These are phyloP conservation scores for Byssochlamys sp. DNA, from an alignment of 2,329 filamentous ascomycete genomes.

Conservation along the genomic window DNA sequence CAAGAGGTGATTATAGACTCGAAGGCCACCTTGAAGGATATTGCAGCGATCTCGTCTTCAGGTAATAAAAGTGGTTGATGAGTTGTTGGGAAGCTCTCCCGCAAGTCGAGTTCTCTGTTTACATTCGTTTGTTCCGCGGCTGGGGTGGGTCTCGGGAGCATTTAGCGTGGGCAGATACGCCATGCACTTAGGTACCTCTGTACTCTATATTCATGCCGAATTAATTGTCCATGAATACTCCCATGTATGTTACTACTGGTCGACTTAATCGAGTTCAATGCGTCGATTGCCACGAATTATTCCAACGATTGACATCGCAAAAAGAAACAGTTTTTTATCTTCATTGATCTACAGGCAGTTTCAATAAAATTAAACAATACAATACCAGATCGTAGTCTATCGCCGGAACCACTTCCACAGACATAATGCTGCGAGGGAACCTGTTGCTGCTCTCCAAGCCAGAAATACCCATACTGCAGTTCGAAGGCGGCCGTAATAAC, in stretches of 20 bases:
- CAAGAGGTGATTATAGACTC: conserved; percentile 1
- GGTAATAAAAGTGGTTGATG: background rate
- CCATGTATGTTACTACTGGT: too few species aligned
- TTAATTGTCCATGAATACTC: too few species aligned
- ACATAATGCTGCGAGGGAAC: conserved; percentile 19
- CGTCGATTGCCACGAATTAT: too few species aligned
- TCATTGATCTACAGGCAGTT: background rate
- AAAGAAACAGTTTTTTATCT: background rate
- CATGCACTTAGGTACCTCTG: too few species aligned
- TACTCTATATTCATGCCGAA: too few species aligned
- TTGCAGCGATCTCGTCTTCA: background rate
- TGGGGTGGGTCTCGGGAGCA: background rate
- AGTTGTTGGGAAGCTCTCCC: background rate
- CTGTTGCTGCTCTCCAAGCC: conserved; percentile 26
- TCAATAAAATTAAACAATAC: background rate
- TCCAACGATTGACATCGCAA: background rate
- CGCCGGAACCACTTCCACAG: conserved; percentile 17
- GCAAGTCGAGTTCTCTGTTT: background rate
- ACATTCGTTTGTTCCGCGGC: background rate
- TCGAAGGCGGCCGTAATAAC: conserved; percentile 34
- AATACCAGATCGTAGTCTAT: background rate
- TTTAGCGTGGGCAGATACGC: background rate
- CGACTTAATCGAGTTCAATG: too few species aligned
- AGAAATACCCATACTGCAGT: conserved; percentile 32
- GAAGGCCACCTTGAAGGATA: background rate